Evolutionary conservation across 495 filamentous ascomycete species (phyloP).

Genomic region (Hapsidospora chrysogenum): DNA sequence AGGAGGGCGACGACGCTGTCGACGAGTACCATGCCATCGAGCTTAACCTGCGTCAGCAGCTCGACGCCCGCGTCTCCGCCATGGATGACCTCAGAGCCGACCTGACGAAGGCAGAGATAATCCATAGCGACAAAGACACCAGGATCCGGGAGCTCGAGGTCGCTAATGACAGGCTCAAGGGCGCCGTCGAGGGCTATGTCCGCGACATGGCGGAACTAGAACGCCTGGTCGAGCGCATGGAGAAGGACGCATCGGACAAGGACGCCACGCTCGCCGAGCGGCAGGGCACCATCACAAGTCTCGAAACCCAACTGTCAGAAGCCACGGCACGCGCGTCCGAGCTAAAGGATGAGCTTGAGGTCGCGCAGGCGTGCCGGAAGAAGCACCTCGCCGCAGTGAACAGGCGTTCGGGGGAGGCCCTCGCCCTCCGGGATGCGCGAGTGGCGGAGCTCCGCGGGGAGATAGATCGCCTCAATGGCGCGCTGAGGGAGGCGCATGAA

Average conservation of each 20-base stretch:
- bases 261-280: slow-evolving; percentile 5
- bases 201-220: slow-evolving; percentile 48
- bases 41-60: slow-evolving; percentile 27
- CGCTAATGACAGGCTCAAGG: slow-evolving; percentile 40
- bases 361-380: slow-evolving; percentile 21
- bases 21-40: slow-evolving; percentile 36
- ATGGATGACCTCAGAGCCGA: slow-evolving; percentile 24
- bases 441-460: slow-evolving; percentile 21
- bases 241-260: slow-evolving; percentile 28
- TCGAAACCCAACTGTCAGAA: slow-evolving; percentile 12
- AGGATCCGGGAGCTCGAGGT: slow-evolving; percentile 39
- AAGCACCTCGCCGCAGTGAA: slow-evolving; percentile 20
- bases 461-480: slow-evolving; percentile 16
- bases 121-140: slow-evolving; percentile 31
- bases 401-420: slow-evolving; percentile 15
- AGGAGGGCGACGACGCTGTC: slow-evolving; percentile 35
- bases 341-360: slow-evolving; percentile 18
- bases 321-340: slow-evolving; percentile 13
- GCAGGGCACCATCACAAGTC: slow-evolving; percentile 14
- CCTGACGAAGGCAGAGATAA: slow-evolving; percentile 18
- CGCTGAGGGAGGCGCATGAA: slow-evolving; percentile 19
- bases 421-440: slow-evolving; percentile 24
- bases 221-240: slow-evolving; percentile 38
- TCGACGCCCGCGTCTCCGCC: slow-evolving; percentile 22
- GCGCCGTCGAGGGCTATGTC: slow-evolving; percentile 45